Evolutionary conservation across 257 asterid genomes (phyloP).

Genomic region (Nicotiana otophora): DNA sequence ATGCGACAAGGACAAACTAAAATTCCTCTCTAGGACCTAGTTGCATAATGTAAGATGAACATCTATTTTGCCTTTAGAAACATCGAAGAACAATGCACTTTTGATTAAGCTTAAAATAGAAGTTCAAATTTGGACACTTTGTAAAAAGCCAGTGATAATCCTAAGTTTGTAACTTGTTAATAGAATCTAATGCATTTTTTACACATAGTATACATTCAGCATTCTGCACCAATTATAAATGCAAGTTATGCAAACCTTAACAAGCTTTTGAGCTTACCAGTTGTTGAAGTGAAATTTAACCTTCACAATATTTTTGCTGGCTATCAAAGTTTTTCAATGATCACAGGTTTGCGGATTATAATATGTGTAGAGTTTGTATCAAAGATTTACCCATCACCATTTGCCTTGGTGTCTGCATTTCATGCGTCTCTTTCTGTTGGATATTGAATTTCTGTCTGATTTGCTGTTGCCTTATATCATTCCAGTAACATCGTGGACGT

Average conservation of each 20-base stretch:
- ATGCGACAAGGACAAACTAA: neutral
- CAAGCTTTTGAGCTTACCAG: neutral
- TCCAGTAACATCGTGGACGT: conserved; percentile 90
- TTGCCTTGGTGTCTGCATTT: neutral
- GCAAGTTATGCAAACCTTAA: neutral
- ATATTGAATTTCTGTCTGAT: neutral
- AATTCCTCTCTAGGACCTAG: neutral
- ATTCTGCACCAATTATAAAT: neutral
- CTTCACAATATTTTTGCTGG: neutral
- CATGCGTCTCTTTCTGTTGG: neutral
- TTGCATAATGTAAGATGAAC: neutral
- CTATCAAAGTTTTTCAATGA: neutral
- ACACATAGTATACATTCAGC: neutral
- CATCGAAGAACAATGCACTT: neutral
- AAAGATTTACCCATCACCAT: neutral
- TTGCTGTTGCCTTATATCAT: neutral
- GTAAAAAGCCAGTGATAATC: neutral
- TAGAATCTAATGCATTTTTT: neutral
- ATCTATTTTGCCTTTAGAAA: neutral
- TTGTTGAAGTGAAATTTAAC: neutral
- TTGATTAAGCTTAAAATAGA: neutral
- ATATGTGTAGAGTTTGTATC: neutral
- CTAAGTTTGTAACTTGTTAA: neutral
- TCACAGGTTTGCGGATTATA: neutral
- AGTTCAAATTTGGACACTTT: neutral